These are phyloP conservation scores for Scedosporium boydii DNA, from an alignment of 2,329 filamentous ascomycete genomes.

Conservation along the genomic window DNA sequence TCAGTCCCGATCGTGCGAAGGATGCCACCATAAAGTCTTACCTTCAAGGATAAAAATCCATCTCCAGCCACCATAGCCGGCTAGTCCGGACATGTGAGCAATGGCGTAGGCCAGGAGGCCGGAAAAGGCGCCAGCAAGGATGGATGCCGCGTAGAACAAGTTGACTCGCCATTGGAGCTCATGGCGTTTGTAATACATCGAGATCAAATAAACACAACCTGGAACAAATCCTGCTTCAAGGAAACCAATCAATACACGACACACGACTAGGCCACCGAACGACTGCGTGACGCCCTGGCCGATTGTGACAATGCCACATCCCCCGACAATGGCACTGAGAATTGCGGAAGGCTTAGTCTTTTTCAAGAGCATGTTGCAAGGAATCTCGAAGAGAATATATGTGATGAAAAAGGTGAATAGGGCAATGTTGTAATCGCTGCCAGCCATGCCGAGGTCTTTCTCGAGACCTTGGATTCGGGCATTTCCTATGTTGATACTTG, in stretches of 20 bases:
- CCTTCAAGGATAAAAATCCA: too few species aligned
- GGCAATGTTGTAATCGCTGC: conserved; percentile 50
- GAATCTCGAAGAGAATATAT: conserved; percentile 55
- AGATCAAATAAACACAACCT: conserved; percentile 34
- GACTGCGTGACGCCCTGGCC: background rate
- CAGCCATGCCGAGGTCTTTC: conserved; percentile 36
- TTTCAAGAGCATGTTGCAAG: conserved; percentile 37
- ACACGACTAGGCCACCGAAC: background rate
- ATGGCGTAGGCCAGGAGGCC: conserved; percentile 40
- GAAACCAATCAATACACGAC: background rate
- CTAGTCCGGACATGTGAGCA: conserved; percentile 30
- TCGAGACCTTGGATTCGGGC: conserved; percentile 45
- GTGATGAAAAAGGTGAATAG: conserved; percentile 53
- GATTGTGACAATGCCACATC: background rate
- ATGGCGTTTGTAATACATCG: conserved; percentile 38
- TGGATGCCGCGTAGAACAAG: conserved; percentile 31
- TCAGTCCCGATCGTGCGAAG: background rate
- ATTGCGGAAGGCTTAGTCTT: background rate
- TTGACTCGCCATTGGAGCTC: conserved; percentile 37
- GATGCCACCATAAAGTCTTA: background rate
- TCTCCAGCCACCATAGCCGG: conserved; percentile 35
- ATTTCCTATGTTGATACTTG: conserved; percentile 30
- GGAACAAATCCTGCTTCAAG: conserved; percentile 13
- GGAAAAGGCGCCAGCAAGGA: conserved; percentile 31
- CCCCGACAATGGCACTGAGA: background rate